phyloP scores from a whole-genome alignment of 75 land plant species.

The Adiantum capillusveneris region DNA sequence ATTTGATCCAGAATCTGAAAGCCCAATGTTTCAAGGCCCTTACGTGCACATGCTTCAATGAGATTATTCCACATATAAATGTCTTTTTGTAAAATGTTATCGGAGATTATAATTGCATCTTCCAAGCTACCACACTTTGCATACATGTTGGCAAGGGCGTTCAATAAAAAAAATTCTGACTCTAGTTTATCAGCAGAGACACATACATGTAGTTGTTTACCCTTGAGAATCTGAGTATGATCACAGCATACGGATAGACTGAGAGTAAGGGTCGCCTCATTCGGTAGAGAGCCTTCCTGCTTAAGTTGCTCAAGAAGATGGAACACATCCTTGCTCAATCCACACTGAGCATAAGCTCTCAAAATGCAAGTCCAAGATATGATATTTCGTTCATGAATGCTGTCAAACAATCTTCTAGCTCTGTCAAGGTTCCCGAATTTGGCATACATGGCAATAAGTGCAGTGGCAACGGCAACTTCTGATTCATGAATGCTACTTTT shows the following conservation, averaged over 20 bases:
- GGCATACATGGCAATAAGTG: slow-evolving; percentile 34
- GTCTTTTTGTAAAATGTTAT: neutral
- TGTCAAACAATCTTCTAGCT: slow-evolving; percentile 50
- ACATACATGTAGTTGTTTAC: no score
- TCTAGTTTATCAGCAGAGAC: slow-evolving; percentile 19
- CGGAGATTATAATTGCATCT: neutral
- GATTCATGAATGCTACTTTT: no score
- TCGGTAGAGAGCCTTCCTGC: no score
- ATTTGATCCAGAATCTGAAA: slow-evolving; percentile 1
- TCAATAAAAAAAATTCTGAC: neutral
- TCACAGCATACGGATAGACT: no score
- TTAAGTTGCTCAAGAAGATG: no score
- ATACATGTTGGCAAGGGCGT: neutral
- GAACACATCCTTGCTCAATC: slow-evolving; percentile 28
- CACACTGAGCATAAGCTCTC: slow-evolving; percentile 58
- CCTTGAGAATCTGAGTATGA: no score
- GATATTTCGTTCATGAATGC: slow-evolving; percentile 35
- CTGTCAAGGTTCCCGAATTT: slow-evolving; percentile 20
- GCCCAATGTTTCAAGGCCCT: neutral
- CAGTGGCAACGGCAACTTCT: slow-evolving; percentile 49
- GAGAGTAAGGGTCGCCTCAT: no score
- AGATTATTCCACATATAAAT: neutral
- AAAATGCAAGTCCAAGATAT: slow-evolving; percentile 52
- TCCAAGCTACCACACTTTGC: neutral
- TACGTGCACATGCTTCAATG: neutral